Base-by-base conservation (phyloP, 2,329 filamentous ascomycete genomes). In the Penicillium concentricum region DNA sequence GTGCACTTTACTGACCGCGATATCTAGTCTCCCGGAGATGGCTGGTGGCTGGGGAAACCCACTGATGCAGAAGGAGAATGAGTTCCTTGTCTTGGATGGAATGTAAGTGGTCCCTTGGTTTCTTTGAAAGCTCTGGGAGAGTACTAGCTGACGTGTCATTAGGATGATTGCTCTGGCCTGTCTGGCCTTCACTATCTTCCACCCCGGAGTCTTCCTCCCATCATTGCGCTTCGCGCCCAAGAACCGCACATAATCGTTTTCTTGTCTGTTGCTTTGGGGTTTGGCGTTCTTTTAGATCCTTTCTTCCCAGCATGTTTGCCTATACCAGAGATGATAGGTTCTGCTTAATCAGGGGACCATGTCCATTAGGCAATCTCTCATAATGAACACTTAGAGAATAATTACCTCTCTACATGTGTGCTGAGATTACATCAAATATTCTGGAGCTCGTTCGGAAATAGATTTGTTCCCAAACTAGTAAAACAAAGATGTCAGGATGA, bases 21-120 rank as follows among this genome's bases (percentile, higher is more conserved):
- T 53, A 49, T 44, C 49, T 56, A 79, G 78, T 68, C 69, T 81
- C 7, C 78, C 79, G 4, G 79, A 81, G 62, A 80, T 81, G 79
- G 75, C 78, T 5, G 78, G 78, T 24, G 79, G 79, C 4, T 81
- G 79, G 79, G 78, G 78, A 22, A 77, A 75, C 45, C 67, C 71
- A 0, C 60, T 80, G 41, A 80, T 80, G 78, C 73, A 73, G 51
- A 76, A 76, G 35, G 77, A 81, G 64, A 67, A 69, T 6, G 78
- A 80, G 54, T 81, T 81, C 54, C 66, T 81, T 22, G 65, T 80
- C 8, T 67, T 81, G 5, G 79, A 81, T 61, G 78, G 77, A 69
- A 76, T 76, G 77, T 79, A 61, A 72, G 76, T 75, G 22, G 16
- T 18, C n/a, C 8, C 20, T 39, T 22, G 43, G 20, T 20, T 38